Evolutionary conservation across 1,284 basidiomycete genomes (phyloP), one percentile per base, ranked within the genome.

Genomic region (Pascua sp.): DNA sequence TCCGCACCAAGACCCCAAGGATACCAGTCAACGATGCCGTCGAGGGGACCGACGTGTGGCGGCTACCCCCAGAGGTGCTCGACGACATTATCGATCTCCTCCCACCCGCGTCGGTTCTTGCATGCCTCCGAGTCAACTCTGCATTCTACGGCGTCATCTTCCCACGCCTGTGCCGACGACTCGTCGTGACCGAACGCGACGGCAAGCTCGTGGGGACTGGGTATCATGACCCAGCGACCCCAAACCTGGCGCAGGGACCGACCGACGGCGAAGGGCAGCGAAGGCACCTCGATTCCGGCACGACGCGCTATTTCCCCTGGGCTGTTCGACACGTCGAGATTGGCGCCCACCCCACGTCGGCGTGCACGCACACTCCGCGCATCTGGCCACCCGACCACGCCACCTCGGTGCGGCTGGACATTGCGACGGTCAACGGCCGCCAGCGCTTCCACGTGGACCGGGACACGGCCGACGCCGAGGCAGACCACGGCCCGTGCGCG

Each of bases 1-100:
- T 32, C 24, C 24, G 24, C 3, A 32, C 24, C 24, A 32, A 32
- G 24, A 32, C 24, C 24, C 24, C 4, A 32, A 32, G 24, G 24
- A 32, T 32, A 32, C 24, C 24, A 32, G 24, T 32, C 24, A 32
- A 32, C 7, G 24, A 32, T 7, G 24, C 24, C 24, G 24, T 32
- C 24, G 24, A 32, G 24, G 24, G 24, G 24, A 32, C 24, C 24
- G 24, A 32, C 24, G 24, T 55, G 8, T 55, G 42, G 8, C 53
- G 47, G 0, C 36, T 55, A 10, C 53, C 53, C 11, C 47, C 42
- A 16, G 53, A 55, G 37, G 37, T 55, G 32, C 24, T 55, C 15
- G 53, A 55, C 47, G 37, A 17, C 16, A 46, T 55, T n/a, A 32
- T 55, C 38, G 53, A 55, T 18, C 13, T 43, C 38, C 47, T 55